Evolutionary conservation across 2,329 filamentous ascomycete genomes (phyloP).

Genomic region (Aspergillus novoparasiticus): DNA sequence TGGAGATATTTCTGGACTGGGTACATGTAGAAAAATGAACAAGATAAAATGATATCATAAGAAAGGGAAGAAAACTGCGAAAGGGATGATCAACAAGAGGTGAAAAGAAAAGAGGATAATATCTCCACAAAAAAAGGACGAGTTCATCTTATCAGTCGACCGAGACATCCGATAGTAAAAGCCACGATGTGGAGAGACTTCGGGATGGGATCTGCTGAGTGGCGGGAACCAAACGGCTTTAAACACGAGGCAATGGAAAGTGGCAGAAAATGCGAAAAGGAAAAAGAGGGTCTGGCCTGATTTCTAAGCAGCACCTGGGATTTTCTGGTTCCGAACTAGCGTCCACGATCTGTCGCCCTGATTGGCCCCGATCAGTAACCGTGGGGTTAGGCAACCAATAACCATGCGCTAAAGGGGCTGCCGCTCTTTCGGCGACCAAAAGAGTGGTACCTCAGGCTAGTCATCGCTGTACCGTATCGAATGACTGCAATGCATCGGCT

Average conservation of each 20-base stretch:
- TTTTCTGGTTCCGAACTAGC: conserved; percentile 11
- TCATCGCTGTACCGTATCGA: background rate
- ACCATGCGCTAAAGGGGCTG: background rate
- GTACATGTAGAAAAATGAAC: background rate
- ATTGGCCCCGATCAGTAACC: background rate
- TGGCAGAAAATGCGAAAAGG: conserved; percentile 13
- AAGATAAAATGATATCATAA: background rate
- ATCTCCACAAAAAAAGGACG: background rate
- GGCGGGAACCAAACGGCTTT: conserved; percentile 4
- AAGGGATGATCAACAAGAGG: background rate
- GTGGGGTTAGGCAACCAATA: background rate
- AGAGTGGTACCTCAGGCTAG: background rate
- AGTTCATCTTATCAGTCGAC: background rate
- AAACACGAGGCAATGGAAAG: background rate
- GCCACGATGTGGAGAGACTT: background rate
- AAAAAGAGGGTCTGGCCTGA: conserved; percentile 22
- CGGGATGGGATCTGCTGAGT: conserved; percentile 1
- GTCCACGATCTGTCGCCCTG: too few species aligned
- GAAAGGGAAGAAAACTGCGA: background rate
- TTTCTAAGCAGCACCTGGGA: conserved; percentile 30
- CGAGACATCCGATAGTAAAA: background rate
- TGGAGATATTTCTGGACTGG: background rate
- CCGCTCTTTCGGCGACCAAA: background rate
- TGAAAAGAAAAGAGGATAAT: background rate
- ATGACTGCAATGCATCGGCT: conserved; percentile 1